Conservation (phyloP, 192 early-diverging fungal species). For the Podila horticola region DNA sequence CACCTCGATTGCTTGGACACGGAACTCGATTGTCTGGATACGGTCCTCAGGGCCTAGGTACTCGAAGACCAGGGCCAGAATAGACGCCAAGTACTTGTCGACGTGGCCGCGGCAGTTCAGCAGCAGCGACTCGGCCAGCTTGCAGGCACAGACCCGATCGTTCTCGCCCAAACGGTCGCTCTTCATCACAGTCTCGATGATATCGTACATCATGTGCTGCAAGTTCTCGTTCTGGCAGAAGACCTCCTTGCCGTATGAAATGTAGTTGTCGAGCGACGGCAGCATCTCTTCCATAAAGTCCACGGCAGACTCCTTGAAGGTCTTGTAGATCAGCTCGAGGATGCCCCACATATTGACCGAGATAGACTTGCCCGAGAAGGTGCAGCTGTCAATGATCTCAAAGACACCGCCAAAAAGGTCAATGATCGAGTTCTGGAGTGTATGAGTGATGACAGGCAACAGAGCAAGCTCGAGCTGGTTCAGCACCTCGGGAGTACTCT, state of each 20-base stretch:
- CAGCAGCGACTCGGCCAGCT: conserved; percentile 87
- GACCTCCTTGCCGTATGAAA: conserved; percentile 85
- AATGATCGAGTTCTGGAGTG: conserved; percentile 78
- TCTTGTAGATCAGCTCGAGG: conserved; percentile 78
- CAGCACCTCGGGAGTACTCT: conserved; percentile 83
- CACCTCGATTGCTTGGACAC: conserved; percentile 81
- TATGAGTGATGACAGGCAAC: conserved; percentile 80
- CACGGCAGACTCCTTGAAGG: conserved; percentile 83
- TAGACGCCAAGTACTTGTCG: conserved; percentile 79
- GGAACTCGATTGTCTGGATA: conserved; percentile 74
- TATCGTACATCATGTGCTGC: conserved; percentile 82
- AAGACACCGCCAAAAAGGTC: conserved; percentile 90
- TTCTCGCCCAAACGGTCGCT: conserved; percentile 78
- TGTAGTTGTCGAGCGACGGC: conserved; percentile 91
- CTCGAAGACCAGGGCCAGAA: conserved; percentile 73
- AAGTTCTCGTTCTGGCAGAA: conserved; percentile 74
- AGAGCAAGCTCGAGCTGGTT: conserved; percentile 82
- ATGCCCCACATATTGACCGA: conserved; percentile 88
- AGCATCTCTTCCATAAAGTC: conserved; percentile 94
- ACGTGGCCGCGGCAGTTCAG: conserved; percentile 85
- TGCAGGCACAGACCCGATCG: conserved; percentile 86
- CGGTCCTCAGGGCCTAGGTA: conserved; percentile 69
- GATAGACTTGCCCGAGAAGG: conserved; percentile 84
- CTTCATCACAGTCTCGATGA: conserved; percentile 87
- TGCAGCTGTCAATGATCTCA: conserved; percentile 89